Base-by-base conservation (phyloP, 805 yeast genomes). In the Cyberlindnera xylosilytica region DNA sequence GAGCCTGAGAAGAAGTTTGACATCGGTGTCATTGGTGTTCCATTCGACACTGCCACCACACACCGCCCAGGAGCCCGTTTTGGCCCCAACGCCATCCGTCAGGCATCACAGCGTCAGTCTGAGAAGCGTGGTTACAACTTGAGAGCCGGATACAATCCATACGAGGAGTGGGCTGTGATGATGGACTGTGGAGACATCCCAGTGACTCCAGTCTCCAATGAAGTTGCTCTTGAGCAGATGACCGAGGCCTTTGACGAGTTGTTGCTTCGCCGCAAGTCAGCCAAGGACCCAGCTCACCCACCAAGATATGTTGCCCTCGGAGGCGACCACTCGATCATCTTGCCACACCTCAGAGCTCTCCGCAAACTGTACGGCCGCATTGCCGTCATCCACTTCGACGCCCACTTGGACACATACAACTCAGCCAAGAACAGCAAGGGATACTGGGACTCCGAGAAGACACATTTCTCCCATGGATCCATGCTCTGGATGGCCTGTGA, bases 11-110 rank as follows among this genome's bases (percentile, higher is more conserved):
- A 13, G 17, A 32, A n/a, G 22, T 32, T 18, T 12, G 35, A 32
- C 17, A 19, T 32, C 11, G 95, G 81, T 1, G 50, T 87, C 12
- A 70, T 86, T 42, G 95, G 95, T 4, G 82, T 83, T 2, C 95
- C 95, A 0, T 87, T 86, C 53, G 95, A 86, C 56, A 86, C 93
- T 6, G 91, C 91, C 0, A 81, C 81, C 0, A 74, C 89, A 1
- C 86, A 79, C 60, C 70, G 95, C 38, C 75, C 90, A 0, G 95
- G 95, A 6, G 90, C 95, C 2, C 65, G 95, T 41, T 86, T 86
- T 62, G 95, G 95, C 3, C 95, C 91, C 3, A 63, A 80, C 34
- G 82, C 84, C 10, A 79, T 82, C 33, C 63, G 89, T 47, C 63
- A 71, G 3, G 84, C 84, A 2, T 78, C 85, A 2, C 83, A 78